These are phyloP conservation scores for Botryotinia globosa DNA, from an alignment of 2,329 filamentous ascomycete genomes.

Conservation along the genomic window DNA sequence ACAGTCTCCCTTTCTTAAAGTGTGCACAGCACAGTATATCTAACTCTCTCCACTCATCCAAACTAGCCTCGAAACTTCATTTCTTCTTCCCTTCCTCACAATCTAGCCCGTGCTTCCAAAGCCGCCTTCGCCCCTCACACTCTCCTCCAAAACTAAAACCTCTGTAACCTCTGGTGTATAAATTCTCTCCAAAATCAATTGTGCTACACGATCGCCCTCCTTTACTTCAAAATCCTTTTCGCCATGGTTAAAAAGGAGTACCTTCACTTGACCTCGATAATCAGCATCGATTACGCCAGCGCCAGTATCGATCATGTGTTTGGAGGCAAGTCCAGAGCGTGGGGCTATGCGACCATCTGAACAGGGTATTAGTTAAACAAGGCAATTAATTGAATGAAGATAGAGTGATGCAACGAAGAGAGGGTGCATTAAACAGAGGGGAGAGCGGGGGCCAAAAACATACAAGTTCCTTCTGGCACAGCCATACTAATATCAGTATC, in stretches of 20 bases:
- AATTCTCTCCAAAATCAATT: constrained; percentile 91
- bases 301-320: constrained; percentile 94
- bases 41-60: neutral
- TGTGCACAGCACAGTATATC: neutral
- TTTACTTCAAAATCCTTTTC: constrained; percentile 79
- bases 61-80: constrained; percentile 4
- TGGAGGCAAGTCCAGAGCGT: constrained; percentile 84
- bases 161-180: constrained; percentile 90
- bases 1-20: neutral
- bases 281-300: constrained; percentile 97
- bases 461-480: constrained; percentile 86
- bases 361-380: neutral
- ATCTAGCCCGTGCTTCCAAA: constrained; percentile 78
- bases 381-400: neutral
- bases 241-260: constrained; percentile 89
- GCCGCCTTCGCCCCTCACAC: constrained; percentile 83
- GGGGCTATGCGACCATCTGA: constrained; percentile 88
- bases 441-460: constrained; percentile 38
- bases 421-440: constrained; percentile 7
- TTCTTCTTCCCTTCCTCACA: neutral
- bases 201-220: constrained; percentile 86
- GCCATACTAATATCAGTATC: constrained; percentile 90
- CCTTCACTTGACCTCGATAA: constrained; percentile 90
- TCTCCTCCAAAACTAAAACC: constrained; percentile 84
- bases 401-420: neutral